phyloP scores from a whole-genome alignment of 2,329 filamentous ascomycete genomes.

The Fusarium paranaense region DNA sequence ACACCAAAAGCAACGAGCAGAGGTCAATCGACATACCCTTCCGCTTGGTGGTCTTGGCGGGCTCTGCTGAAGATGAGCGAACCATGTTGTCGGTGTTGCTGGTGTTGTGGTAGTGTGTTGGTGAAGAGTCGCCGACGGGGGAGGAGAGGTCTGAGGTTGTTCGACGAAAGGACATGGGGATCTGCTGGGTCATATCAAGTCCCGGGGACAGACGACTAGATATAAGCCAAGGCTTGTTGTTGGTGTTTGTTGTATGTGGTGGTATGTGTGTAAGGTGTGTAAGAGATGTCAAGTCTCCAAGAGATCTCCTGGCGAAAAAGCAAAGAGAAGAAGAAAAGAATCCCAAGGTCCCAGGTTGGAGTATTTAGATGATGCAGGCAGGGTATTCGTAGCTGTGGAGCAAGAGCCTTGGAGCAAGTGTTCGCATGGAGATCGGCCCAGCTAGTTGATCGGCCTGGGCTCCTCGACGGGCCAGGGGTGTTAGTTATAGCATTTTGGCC shows the following conservation, averaged over 20 bases:
- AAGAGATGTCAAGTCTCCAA: background rate
- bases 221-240: conserved; percentile 22
- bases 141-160: conserved; percentile 6
- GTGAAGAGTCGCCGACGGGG: conserved; percentile 2
- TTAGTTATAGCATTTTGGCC: conserved; percentile 33
- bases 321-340: conserved; percentile 17
- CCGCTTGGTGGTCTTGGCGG: conserved; percentile 57
- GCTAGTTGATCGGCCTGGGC: conserved; percentile 39
- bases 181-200: conserved; percentile 31
- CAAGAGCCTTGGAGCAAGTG: conserved; percentile 40
- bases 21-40: conserved; percentile 54
- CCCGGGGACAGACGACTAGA: conserved; percentile 12
- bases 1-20: background rate
- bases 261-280: background rate
- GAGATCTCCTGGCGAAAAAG: conserved; percentile 7
- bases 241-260: background rate
- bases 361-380: conserved; percentile 39
- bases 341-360: conserved; percentile 18
- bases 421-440: conserved; percentile 45
- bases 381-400: conserved; percentile 39
- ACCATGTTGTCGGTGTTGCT: conserved; percentile 48
- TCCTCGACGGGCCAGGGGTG: conserved; percentile 29
- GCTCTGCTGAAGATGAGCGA: conserved; percentile 58
- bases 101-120: conserved; percentile 9
- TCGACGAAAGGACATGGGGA: background rate